Evolutionary conservation across 2,329 filamentous ascomycete genomes (phyloP), one percentile per base, ranked within the genome.

Genomic region (Fusarium sp.): DNA sequence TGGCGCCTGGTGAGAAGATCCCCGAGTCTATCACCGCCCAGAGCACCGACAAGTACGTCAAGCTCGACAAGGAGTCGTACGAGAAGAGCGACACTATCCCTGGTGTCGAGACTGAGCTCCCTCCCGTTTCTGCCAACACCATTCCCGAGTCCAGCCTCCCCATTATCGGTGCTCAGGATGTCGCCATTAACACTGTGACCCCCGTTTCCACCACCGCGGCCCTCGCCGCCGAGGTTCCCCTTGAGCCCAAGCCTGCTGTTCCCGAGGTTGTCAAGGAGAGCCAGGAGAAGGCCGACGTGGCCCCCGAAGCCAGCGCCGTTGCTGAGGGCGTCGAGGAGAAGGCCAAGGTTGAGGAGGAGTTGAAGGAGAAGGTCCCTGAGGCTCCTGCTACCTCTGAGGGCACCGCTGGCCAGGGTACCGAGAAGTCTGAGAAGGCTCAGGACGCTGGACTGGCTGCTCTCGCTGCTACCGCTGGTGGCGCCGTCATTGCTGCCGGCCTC

Each of bases 101-200:
- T 60, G 89, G 88, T 75, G 78, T 85, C 63, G 82, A 84, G 75
- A 84, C 87, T 58, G 83, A 86, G 65, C 80, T 92, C 39, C 89
- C 91, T 33, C 86, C 88, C 11, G 83, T 92, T 66, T 86, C 88
- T 54, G 88, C 86, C 71, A 92, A 88, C 82, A 86, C 94, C 81
- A 95, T 97, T 74, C 94, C 95, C 20, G 94, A 97, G 84, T 96
- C 94, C 9, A 94, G 93, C 82, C 87, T 97, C 73, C 93, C 94
- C 14, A 92, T 95, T 63, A 77, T 80, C 37, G 80, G 81, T 63
- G 81, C 81, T 63, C 78, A 79, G 31, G 84, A 85, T 65, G 85
- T 84, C 58, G 84, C 84, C 62, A 88, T 91, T 76, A 88, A 86
- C 77, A 88, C 86, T n/a, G 86, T 85, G 76, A 77, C 84, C 76